Conservation (phyloP, 2,329 filamentous ascomycete species). For the Verticillium dahliae region DNA sequence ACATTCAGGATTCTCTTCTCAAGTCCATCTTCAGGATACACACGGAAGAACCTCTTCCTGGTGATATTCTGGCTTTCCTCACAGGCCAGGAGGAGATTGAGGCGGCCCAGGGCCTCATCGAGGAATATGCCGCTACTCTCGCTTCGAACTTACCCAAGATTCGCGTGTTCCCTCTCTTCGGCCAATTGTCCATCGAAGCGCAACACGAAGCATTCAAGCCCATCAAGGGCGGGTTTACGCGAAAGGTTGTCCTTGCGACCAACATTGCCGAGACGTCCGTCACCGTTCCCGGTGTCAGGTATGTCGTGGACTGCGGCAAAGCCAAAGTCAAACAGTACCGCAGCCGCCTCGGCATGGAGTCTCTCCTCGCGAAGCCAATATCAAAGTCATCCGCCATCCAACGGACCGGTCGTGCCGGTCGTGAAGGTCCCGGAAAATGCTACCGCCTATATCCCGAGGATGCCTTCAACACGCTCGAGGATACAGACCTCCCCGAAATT, state of each 20-base stretch:
- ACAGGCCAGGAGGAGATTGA: slow-evolving; percentile 93
- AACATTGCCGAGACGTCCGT: slow-evolving; percentile 99
- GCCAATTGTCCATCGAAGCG: slow-evolving; percentile 77
- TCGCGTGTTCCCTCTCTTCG: slow-evolving; percentile 74
- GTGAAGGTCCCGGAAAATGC: slow-evolving; percentile 87
- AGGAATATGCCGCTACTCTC: slow-evolving; percentile 69
- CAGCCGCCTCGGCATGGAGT: slow-evolving; percentile 78
- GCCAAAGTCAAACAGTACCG: slow-evolving; percentile 92
- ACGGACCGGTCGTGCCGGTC: slow-evolving; percentile 82
- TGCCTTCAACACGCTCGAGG: slow-evolving; percentile 62
- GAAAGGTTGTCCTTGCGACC: slow-evolving; percentile 87
- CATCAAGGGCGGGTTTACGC: slow-evolving; percentile 61
- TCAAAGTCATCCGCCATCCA: slow-evolving; percentile 92
- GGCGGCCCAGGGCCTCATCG: slow-evolving; percentile 68
- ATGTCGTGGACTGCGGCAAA: slow-evolving; percentile 88
- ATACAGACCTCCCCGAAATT: slow-evolving; percentile 81
- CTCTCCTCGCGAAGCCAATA: slow-evolving; percentile 81
- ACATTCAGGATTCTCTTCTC: slow-evolving; percentile 76
- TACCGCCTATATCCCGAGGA: slow-evolving; percentile 82
- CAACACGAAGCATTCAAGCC: slow-evolving; percentile 84
- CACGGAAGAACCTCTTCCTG: slow-evolving; percentile 80
- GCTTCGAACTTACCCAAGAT: slow-evolving; percentile 68
- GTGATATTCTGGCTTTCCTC: slow-evolving; percentile 88
- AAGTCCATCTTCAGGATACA: slow-evolving; percentile 84
- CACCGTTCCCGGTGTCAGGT: slow-evolving; percentile 86